Conservation (phyloP, 495 filamentous ascomycete genomes). For the Usnea hakonensis region DNA sequence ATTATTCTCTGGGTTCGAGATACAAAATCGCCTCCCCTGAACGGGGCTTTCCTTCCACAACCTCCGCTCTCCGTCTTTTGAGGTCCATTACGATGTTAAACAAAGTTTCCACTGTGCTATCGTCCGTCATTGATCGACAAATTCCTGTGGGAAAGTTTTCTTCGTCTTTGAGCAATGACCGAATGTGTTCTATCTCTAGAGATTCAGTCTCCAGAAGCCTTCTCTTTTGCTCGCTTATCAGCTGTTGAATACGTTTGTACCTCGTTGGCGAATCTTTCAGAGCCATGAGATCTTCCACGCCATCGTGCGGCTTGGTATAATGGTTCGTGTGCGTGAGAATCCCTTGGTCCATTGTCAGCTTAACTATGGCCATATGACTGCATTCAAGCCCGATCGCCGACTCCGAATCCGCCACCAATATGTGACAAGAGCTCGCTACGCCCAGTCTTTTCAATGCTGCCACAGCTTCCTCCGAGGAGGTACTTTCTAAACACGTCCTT, state of each 20-base stretch:
- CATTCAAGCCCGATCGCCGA: constrained; percentile 52
- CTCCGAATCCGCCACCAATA: constrained; percentile 50
- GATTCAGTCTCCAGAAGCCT: constrained; percentile 21
- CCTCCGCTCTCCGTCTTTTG: constrained; percentile 11
- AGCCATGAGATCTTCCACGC: constrained; percentile 46
- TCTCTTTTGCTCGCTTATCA: constrained; percentile 31
- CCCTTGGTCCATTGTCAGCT: constrained; percentile 36
- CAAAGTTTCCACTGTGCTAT: constrained; percentile 17
- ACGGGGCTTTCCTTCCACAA: constrained; percentile 15
- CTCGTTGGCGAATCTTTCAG: constrained; percentile 46
- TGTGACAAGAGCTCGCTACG: constrained; percentile 54
- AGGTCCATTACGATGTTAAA: constrained; percentile 24
- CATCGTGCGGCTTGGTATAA: constrained; percentile 40
- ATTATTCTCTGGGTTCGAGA: not conserved
- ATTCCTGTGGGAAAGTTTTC: constrained; percentile 16
- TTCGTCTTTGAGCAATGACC: constrained; percentile 17
- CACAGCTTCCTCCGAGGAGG: constrained; percentile 45
- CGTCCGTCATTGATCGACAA: constrained; percentile 9
- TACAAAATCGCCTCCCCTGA: not conserved
- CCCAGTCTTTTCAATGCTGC: constrained; percentile 41
- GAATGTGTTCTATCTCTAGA: not conserved
- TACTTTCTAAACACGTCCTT: constrained; percentile 50
- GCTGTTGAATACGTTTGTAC: constrained; percentile 38
- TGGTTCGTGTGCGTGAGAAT: constrained; percentile 59
- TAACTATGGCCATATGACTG: constrained; percentile 44